These are phyloP conservation scores for Gnetum montanum DNA, from an alignment of 75 land plant species.

Conservation along the genomic window DNA sequence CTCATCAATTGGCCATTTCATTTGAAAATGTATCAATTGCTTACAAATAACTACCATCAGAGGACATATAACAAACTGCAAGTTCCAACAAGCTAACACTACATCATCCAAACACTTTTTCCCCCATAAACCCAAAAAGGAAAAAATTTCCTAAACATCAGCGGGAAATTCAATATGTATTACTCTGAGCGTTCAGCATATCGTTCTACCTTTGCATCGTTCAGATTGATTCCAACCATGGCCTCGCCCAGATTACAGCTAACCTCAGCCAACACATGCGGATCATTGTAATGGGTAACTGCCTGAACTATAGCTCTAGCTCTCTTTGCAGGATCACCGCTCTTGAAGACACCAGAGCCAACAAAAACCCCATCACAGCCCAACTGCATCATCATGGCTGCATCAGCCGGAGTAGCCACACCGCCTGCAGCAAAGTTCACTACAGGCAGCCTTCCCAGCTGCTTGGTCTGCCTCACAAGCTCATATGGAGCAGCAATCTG, in stretches of 20 bases:
- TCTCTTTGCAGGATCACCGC: conserved; percentile 65
- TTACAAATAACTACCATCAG: no score
- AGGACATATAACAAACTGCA: no score
- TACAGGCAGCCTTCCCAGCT: conserved; percentile 84
- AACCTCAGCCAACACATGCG: conserved; percentile 50
- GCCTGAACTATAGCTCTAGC: conserved; percentile 71
- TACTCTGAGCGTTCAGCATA: conserved; percentile 69
- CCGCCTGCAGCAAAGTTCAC: conserved; percentile 83
- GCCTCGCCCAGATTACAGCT: conserved; percentile 68
- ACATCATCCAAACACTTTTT: no score
- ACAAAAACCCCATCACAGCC: conserved; percentile 96
- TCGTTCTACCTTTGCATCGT: conserved; percentile 75
- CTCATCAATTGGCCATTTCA: no score
- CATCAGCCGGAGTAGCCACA: conserved; percentile 85
- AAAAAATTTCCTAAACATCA: no score
- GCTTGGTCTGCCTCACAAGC: conserved; percentile 94
- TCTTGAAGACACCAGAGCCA: conserved; percentile 91
- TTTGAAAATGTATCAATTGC: no score
- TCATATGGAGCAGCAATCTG: conserved; percentile 64
- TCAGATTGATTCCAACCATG: conserved; percentile 87
- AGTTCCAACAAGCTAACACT: no score
- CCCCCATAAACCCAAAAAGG: no score
- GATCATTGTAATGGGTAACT: conserved; percentile 68
- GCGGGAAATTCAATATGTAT: no score
- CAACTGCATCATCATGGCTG: conserved; percentile 94